phyloP scores from a whole-genome alignment of 2,329 filamentous ascomycete species.

The Penicillium italicum region DNA sequence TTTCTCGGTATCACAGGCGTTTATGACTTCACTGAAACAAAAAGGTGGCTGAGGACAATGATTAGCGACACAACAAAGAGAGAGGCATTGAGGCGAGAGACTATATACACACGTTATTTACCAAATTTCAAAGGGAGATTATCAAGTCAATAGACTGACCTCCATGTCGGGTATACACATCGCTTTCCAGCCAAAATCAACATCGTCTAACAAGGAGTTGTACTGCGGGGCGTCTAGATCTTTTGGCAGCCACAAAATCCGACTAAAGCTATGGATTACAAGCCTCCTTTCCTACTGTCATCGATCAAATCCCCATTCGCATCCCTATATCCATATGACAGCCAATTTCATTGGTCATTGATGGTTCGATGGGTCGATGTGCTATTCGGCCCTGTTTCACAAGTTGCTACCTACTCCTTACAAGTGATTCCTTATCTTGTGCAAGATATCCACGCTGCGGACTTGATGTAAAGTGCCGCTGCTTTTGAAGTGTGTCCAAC shows the following conservation, averaged over 20 bases:
- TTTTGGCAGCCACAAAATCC: conserved; percentile 19
- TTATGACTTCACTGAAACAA: conserved; percentile 11
- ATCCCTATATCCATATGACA: not conserved
- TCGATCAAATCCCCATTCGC: not conserved
- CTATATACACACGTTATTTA: not conserved
- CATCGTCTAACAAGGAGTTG: conserved; percentile 19
- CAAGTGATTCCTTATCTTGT: not conserved
- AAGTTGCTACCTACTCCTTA: not conserved
- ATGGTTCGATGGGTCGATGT: not conserved
- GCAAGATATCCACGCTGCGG: not conserved
- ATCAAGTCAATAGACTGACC: not conserved
- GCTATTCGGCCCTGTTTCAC: not conserved
- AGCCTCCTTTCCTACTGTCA: conserved; percentile 9
- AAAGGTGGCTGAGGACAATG: not conserved
- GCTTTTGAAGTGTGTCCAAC: conserved; percentile 14
- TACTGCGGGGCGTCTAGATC: conserved; percentile 19
- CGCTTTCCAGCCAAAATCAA: conserved; percentile 9
- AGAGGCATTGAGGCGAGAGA: not conserved
- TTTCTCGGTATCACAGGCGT: not conserved
- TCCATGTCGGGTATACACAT: not conserved
- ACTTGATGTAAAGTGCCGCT: not conserved
- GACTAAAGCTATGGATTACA: conserved; percentile 14
- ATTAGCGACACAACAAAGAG: not conserved
- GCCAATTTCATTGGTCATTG: not conserved
- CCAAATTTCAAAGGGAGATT: not conserved